These are phyloP conservation scores for Venturia asperata DNA, from an alignment of 2,329 filamentous ascomycete genomes.

Conservation along the genomic window DNA sequence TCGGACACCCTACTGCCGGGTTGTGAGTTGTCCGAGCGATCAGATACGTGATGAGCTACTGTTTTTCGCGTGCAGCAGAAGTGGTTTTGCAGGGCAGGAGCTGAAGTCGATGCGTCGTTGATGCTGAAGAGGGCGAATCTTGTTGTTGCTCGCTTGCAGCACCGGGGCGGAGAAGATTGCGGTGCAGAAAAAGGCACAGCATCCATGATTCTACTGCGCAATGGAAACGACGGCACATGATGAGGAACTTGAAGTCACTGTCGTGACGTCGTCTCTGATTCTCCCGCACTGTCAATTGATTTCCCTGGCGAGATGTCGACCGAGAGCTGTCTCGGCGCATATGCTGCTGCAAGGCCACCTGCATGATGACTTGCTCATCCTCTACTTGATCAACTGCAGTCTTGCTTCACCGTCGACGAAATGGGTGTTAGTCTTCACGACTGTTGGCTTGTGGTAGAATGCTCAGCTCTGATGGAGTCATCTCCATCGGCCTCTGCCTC, in stretches of 20 bases:
- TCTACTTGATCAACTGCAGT: background rate
- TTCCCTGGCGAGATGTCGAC: background rate
- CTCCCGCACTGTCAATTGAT: background rate
- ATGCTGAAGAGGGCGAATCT: background rate
- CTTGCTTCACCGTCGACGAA: slow-evolving; percentile 2
- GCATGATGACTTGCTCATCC: slow-evolving; percentile 5
- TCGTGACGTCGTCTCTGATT: background rate
- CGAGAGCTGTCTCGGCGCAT: too few species aligned
- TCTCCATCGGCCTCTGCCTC: background rate
- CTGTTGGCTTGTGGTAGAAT: background rate
- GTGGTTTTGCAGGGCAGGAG: background rate
- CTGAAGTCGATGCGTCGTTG: slow-evolving; percentile 7
- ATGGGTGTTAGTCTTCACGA: background rate
- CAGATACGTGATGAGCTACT: background rate
- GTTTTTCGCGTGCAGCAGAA: background rate
- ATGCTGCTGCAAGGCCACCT: background rate
- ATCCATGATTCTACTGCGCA: background rate
- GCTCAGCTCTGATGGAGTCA: background rate
- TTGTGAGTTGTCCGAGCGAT: background rate
- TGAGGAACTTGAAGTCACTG: too few species aligned
- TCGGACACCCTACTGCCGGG: background rate
- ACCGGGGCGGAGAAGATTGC: background rate
- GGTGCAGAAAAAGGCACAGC: background rate
- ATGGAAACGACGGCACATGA: too few species aligned
- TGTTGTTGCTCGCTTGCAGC: background rate